Conservation (phyloP, 2,329 filamentous ascomycete species). For the Colletotrichum godetiae region DNA sequence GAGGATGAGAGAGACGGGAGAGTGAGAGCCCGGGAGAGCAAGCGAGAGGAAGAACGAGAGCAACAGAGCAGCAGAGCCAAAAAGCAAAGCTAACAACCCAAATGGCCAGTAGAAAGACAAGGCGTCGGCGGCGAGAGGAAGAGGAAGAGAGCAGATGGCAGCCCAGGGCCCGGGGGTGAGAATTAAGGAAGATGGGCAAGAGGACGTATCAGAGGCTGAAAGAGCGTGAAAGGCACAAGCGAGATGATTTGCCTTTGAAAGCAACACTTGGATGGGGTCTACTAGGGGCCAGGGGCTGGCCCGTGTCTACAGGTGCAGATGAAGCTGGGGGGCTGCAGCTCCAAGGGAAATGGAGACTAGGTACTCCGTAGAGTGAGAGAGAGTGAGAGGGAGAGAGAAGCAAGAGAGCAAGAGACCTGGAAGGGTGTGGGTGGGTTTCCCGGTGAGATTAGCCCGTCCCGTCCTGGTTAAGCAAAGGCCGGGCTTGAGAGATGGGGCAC, state of each 20-base stretch:
- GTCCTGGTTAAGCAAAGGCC: slow-evolving; percentile 33
- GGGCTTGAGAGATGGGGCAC: slow-evolving; percentile 38
- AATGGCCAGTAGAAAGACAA: slow-evolving; percentile 12
- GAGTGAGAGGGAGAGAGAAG: background rate
- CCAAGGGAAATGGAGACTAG: background rate
- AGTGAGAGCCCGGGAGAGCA: background rate
- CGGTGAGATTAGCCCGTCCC: slow-evolving; percentile 55
- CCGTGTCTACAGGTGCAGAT: slow-evolving; percentile 37
- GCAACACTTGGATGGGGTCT: slow-evolving; percentile 50
- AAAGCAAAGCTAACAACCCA: slow-evolving; percentile 7
- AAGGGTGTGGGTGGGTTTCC: slow-evolving; percentile 53
- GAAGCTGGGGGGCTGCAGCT: slow-evolving; percentile 21
- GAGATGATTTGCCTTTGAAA: slow-evolving; percentile 62
- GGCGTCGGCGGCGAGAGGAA: slow-evolving; percentile 2
- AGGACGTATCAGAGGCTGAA: slow-evolving; percentile 58
- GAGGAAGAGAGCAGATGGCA: slow-evolving; percentile 2
- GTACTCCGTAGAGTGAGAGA: too few relatives aligned
- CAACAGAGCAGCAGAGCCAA: background rate
- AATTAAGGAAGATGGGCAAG: slow-evolving; percentile 28
- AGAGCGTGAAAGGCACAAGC: slow-evolving; percentile 59
- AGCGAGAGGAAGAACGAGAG: background rate
- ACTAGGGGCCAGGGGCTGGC: slow-evolving; percentile 38
- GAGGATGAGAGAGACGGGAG: background rate
- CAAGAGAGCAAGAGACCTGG: slow-evolving; percentile 5
- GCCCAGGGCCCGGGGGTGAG: background rate